A percentile compares a stretch with the other conserved stretches of the same genome.
These are phyloP conservation scores for Cucurbita argyrosperma DNA, from an alignment of 306 rosid genomes.

Conservation along the genomic window DNA sequence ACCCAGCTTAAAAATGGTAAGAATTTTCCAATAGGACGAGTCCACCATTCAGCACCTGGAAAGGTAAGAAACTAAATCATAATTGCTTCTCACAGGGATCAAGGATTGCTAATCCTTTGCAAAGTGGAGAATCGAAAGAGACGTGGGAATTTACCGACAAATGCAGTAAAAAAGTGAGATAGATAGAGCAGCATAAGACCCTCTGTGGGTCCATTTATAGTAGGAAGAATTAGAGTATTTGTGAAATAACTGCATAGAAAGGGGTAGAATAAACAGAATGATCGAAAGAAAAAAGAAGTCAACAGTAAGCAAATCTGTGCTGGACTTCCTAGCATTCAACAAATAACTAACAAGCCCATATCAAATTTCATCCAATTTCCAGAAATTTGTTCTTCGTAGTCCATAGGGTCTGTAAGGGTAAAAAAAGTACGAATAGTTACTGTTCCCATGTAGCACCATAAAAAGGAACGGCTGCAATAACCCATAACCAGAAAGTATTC, in stretches of 20 bases:
- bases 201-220: conserved; percentile 89
- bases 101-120: background rate
- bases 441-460: conserved; percentile 93
- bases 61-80: background rate
- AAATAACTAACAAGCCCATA: background rate
- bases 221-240: conserved; percentile 77
- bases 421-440: background rate
- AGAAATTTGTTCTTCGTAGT: background rate
- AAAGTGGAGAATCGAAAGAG: background rate
- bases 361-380: background rate
- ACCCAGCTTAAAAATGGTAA: conserved; percentile 66
- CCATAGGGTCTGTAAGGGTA: background rate
- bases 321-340: background rate
- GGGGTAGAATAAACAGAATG: background rate
- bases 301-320: background rate
- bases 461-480: conserved; percentile 86
- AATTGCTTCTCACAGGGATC: background rate
- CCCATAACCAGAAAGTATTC: conserved; percentile 86
- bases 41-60: conserved; percentile 95
- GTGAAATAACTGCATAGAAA: conserved; percentile 71
- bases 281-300: background rate
- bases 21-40: conserved; percentile 54
- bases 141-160: conserved; percentile 55
- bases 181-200: conserved; percentile 77
- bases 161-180: conserved; percentile 61